Percentiles rank a stretch among this genome's conserved stretches.
Conservation (phyloP, 345 rosid species). For the Hibiscus trionum region DNA sequence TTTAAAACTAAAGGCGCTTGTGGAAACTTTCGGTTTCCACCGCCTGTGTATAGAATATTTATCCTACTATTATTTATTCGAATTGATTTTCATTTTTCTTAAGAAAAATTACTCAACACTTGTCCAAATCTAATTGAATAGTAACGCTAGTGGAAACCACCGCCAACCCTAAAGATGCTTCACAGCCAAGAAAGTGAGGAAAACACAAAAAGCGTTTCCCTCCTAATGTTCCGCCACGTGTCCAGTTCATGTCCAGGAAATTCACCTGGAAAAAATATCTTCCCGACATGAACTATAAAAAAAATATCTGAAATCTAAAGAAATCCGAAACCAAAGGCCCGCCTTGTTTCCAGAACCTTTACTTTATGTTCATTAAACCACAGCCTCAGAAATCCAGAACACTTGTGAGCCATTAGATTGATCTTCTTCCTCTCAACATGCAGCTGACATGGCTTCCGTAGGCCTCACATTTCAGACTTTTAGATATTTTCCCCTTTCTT, state of each 20-base stretch:
- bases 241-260: not conserved
- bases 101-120: too few species aligned
- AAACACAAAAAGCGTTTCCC: not conserved
- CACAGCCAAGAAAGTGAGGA: not conserved
- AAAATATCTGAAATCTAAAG: not conserved
- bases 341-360: not conserved
- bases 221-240: not conserved
- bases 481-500: constrained; percentile 26
- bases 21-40: too few species aligned
- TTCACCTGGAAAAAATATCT: not conserved
- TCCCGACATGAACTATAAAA: not conserved
- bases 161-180: not conserved
- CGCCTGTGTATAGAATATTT: too few species aligned
- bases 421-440: too few species aligned
- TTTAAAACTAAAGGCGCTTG: too few species aligned
- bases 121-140: too few species aligned
- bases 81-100: too few species aligned
- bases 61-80: too few species aligned
- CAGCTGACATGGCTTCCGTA: constrained; percentile 41
- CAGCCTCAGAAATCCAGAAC: not conserved
- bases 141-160: too few species aligned
- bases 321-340: not conserved
- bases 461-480: constrained; percentile 26
- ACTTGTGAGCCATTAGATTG: too few species aligned
- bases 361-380: not conserved